Evolutionary conservation across 208 protist genomes (phyloP), one percentile per base, ranked within the genome.

Genomic region (Trypanosoma lewisi): DNA sequence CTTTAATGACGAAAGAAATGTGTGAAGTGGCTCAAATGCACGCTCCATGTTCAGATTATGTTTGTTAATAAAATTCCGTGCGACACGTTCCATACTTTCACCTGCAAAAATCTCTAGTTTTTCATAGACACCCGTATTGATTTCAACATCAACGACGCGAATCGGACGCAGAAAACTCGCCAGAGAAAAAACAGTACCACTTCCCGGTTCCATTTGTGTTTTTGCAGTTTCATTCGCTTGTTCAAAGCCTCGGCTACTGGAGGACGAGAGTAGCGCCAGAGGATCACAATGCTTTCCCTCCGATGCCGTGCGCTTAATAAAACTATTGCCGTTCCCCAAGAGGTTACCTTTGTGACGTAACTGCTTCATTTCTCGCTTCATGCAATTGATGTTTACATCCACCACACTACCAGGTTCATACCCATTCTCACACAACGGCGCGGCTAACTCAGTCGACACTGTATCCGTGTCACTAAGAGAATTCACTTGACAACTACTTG

Each of bases 101-200:
- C 52, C 63, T 25, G 70, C 63, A 52, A 62, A 79, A 23, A 79
- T 54, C n/a, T 79, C 63, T 28, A 75, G 37, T 61, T 51, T 63
- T 14, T 56, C 51, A 54, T 51, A 61, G 6, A 69, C 48, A 23
- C 68, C 73, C 0, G 53, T 45, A 30, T 42, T 23, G 37, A 79
- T 55, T 37, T 79, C 69, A 54, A 75, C 49, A 19, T 66, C 63
- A n/a, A 79, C 63, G 3, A 63, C 63, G 34, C 56, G 59, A 17
- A 73, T 16, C 17, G 60, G 52, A 36, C 50, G 5, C 30, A 62
- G 59, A 66, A 65, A 78, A 17, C 60, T 34, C 28, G 56, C 51
- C 0, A 78, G 44, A 27, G 73, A 74, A 58, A 70, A 78, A 47
- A 78, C 63, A 4, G 36, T 11, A 21, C 11, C 28, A 21, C 11